Evolutionary conservation across 176 grass and related monocot genomes (phyloP).

Genomic region (Olyra latifolia): DNA sequence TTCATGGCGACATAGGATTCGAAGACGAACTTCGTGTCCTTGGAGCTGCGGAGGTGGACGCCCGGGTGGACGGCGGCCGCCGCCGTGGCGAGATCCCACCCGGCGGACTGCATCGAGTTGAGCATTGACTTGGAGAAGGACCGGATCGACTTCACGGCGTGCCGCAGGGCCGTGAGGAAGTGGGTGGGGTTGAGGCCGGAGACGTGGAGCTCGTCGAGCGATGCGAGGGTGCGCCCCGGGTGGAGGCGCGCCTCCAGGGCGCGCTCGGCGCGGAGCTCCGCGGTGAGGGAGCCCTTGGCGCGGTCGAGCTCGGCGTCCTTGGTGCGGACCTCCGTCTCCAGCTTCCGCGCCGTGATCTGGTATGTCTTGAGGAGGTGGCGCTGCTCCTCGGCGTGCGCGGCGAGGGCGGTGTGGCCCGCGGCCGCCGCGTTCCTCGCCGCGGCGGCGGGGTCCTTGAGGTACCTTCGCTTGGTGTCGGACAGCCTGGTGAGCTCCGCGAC

Average conservation of each 20-base stretch:
- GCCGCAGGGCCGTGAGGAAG: constrained; percentile 77
- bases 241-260: constrained; percentile 63
- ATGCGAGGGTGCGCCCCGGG: constrained; percentile 67
- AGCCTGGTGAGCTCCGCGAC: constrained; percentile 79
- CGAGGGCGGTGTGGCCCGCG: constrained; percentile 43
- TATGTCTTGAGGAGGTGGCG: constrained; percentile 78
- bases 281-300: constrained; percentile 29
- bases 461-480: constrained; percentile 76
- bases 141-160: constrained; percentile 75
- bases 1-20: constrained; percentile 87
- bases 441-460: constrained; percentile 54
- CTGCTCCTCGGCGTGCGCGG: constrained; percentile 81
- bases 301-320: constrained; percentile 52
- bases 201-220: constrained; percentile 74
- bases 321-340: constrained; percentile 53
- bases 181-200: constrained; percentile 91
- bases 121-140: constrained; percentile 74
- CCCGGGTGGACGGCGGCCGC: constrained; percentile 65
- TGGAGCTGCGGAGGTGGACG: constrained; percentile 30
- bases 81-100: constrained; percentile 71
- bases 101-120: constrained; percentile 68
- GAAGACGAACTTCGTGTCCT: constrained; percentile 68
- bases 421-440: constrained; percentile 37
- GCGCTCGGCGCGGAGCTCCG: constrained; percentile 51
- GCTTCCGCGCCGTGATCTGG: constrained; percentile 83